Evolutionary conservation across 2,329 filamentous ascomycete genomes (phyloP).

Genomic region (Ophiostoma triangulosporum): DNA sequence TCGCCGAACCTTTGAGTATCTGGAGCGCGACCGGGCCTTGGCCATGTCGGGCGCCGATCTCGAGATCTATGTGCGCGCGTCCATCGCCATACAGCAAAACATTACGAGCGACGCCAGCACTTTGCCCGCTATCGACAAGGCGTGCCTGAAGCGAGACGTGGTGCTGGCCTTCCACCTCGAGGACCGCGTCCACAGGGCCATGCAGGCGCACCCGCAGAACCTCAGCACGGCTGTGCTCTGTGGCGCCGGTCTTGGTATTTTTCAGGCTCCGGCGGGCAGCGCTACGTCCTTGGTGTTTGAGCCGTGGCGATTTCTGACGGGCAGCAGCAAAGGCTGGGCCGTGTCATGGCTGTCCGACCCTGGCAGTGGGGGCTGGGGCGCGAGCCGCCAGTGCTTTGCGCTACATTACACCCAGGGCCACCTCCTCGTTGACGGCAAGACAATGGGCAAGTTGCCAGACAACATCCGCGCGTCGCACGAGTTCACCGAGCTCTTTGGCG

Average conservation of each 20-base stretch:
- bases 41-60: neutral
- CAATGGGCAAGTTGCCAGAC: slow-evolving; percentile 34
- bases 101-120: neutral
- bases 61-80: neutral
- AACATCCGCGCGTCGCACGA: slow-evolving; percentile 29
- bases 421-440: slow-evolving; percentile 24
- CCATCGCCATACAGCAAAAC: slow-evolving; percentile 10
- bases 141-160: neutral
- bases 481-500: slow-evolving; percentile 39
- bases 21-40: neutral
- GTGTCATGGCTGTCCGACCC: neutral
- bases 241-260: neutral
- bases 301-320: neutral
- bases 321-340: slow-evolving; percentile 2
- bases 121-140: neutral
- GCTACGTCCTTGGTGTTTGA: neutral
- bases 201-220: neutral
- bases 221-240: neutral
- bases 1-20: slow-evolving; percentile 23
- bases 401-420: slow-evolving; percentile 24
- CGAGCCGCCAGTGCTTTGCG: slow-evolving; percentile 16
- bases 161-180: neutral
- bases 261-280: neutral
- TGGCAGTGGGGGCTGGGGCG: no score
- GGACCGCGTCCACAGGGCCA: neutral